Conservation (phyloP, 768 basidiomycete species). For the Macrolepiota dolichaula region DNA sequence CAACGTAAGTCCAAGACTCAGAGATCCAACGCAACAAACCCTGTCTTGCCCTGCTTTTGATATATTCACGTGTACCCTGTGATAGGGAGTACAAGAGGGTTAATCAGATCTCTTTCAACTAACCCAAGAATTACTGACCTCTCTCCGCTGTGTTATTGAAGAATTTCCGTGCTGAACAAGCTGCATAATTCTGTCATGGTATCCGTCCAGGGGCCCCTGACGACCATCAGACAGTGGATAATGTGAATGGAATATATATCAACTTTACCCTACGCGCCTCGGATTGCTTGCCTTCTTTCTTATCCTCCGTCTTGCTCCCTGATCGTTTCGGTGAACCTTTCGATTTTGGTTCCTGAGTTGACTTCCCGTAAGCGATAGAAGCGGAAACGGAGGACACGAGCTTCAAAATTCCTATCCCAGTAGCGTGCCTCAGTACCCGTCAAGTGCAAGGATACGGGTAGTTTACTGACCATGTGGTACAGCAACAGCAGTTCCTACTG, state of each 20-base stretch:
- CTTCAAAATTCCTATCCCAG: background rate
- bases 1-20: background rate
- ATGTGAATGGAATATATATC: background rate
- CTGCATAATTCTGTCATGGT: background rate
- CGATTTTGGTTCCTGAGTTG: background rate
- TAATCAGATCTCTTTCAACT: background rate
- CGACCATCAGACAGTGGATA: background rate
- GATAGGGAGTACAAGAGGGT: background rate
- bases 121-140: background rate
- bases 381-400: background rate
- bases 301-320: background rate
- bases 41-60: background rate
- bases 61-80: background rate
- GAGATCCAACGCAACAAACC: background rate
- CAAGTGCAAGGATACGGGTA: background rate
- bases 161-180: background rate
- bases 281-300: background rate
- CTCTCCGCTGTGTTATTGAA: background rate
- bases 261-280: background rate
- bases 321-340: background rate
- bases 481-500: background rate
- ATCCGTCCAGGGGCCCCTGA: background rate
- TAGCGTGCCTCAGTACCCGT: background rate
- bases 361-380: background rate
- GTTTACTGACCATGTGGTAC: conserved; percentile 2